phyloP scores from a whole-genome alignment of 139 green algal genomes.

The Desmodesmus armatus region DNA sequence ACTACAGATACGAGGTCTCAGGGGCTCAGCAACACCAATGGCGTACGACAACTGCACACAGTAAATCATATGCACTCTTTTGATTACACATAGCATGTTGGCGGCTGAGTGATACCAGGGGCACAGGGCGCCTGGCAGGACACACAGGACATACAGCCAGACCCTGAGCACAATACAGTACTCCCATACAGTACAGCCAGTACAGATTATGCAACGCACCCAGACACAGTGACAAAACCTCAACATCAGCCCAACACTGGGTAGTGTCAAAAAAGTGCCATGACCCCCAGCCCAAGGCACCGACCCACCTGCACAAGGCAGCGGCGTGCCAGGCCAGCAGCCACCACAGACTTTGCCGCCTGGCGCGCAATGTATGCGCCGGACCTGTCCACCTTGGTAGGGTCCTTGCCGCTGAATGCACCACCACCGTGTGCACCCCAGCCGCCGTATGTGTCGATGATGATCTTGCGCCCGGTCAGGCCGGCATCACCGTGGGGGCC shows the following conservation, averaged over 20 bases:
- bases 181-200: too few species aligned
- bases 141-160: too few species aligned
- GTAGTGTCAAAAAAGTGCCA: too few species aligned
- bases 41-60: conserved; percentile 95
- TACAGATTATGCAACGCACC: too few species aligned
- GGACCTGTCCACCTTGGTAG: conserved; percentile 85
- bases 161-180: too few species aligned
- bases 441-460: conserved; percentile 99
- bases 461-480: conserved; percentile 99
- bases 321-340: conserved; percentile 87
- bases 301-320: conserved; percentile 77
- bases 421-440: conserved; percentile 99
- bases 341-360: conserved; percentile 98
- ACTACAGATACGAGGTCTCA: too few species aligned
- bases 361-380: conserved; percentile 99
- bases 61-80: too few species aligned
- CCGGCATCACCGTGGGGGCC: conserved; percentile 98
- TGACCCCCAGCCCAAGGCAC: background rate
- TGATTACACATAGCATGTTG: too few species aligned
- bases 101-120: too few species aligned
- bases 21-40: conserved; percentile 96
- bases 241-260: too few species aligned
- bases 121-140: too few species aligned
- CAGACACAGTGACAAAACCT: too few species aligned
- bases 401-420: conserved; percentile 98